These are phyloP conservation scores for Rosellinia necatrix DNA, from an alignment of 2,329 filamentous ascomycete species.

Conservation along the genomic window DNA sequence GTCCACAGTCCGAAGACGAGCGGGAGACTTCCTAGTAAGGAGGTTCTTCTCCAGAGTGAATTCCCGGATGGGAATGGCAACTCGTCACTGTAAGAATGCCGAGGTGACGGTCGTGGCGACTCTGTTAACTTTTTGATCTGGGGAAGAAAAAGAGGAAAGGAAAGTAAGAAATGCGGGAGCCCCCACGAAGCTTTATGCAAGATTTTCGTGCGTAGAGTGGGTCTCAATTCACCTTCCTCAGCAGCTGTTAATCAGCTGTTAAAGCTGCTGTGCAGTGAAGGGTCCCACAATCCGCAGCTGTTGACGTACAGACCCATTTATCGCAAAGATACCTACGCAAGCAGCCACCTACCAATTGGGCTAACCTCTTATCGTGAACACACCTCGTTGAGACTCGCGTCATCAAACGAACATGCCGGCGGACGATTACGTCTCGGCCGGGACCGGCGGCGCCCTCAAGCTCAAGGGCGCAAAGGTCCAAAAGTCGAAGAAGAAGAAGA, in stretches of 20 bases:
- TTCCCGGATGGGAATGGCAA: slow-evolving; percentile 60
- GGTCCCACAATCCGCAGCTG: too few species aligned
- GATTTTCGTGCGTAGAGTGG: slow-evolving; percentile 13
- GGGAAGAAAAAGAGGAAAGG: slow-evolving; percentile 51
- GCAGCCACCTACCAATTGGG: too few species aligned
- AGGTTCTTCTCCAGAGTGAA: slow-evolving; percentile 62
- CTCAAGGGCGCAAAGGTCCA: slow-evolving; percentile 76
- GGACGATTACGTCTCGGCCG: slow-evolving; percentile 72
- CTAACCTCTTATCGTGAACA: slow-evolving; percentile 4
- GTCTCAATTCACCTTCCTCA: background rate
- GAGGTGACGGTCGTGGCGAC: slow-evolving; percentile 67
- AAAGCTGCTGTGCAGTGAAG: too few species aligned
- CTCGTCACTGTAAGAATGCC: slow-evolving; percentile 61
- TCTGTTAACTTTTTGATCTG: slow-evolving; percentile 68
- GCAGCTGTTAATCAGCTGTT: background rate
- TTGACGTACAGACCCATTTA: background rate
- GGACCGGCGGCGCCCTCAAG: slow-evolving; percentile 76
- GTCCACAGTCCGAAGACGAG: slow-evolving; percentile 53
- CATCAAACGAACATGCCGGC: slow-evolving; percentile 64
- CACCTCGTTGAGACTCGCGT: background rate
- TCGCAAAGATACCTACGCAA: too few species aligned
- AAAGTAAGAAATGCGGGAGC: background rate
- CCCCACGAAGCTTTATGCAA: slow-evolving; percentile 33
- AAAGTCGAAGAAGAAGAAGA: slow-evolving; percentile 65
- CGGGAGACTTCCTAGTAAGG: slow-evolving; percentile 69